These are phyloP conservation scores for Geotrichum histeridarum DNA, from an alignment of 1,139 yeast genomes.

Conservation along the genomic window DNA sequence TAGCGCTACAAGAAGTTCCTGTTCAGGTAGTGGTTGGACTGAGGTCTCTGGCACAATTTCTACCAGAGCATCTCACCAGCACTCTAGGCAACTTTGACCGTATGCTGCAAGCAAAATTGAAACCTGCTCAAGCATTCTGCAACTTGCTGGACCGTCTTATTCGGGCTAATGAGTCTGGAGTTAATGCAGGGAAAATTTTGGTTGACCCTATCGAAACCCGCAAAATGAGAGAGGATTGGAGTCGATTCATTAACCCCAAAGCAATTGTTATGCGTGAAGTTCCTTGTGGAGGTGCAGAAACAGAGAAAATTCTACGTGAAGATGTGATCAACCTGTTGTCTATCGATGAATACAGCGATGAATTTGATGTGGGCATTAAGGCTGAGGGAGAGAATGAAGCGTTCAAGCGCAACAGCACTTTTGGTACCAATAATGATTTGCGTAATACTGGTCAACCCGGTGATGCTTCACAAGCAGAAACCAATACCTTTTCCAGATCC, in stretches of 20 bases:
- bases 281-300: constrained; percentile 46
- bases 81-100: constrained; percentile 43
- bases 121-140: constrained; percentile 54
- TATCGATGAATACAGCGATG: constrained; percentile 7
- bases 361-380: constrained; percentile 3
- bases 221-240: constrained; percentile 60
- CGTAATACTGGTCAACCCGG: too few relatives aligned
- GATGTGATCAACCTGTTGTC: constrained; percentile 44
- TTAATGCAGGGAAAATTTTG: constrained; percentile 50
- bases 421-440: constrained; percentile 18
- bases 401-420: neutral
- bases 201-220: constrained; percentile 45
- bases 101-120: constrained; percentile 50
- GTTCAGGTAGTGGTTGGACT: constrained; percentile 45
- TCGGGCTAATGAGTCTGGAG: constrained; percentile 57
- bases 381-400: constrained; percentile 15
- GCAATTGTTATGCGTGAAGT: constrained; percentile 51
- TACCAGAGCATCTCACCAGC: constrained; percentile 29
- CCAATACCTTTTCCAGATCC: constrained; percentile 22
- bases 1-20: constrained; percentile 61
- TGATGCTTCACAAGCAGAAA: constrained; percentile 2
- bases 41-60: constrained; percentile 31
- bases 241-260: constrained; percentile 46
- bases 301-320: constrained; percentile 41
- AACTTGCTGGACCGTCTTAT: constrained; percentile 53